Base-by-base conservation (phyloP, 2,329 filamentous ascomycete genomes). In the Ampelomyces quisqualis region DNA sequence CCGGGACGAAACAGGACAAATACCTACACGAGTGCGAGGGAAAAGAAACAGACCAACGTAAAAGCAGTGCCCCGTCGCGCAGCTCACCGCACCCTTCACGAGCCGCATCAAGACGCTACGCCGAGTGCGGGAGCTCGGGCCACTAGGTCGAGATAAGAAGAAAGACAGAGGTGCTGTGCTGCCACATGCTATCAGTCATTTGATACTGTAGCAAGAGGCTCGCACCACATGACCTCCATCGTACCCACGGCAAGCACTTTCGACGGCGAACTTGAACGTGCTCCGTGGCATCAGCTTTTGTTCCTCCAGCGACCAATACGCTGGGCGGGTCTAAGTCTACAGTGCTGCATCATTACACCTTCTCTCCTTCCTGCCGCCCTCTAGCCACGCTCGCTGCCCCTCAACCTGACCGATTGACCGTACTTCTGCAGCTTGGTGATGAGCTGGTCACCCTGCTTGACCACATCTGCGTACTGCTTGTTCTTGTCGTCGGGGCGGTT, bases 401-500 rank as follows among this genome's bases (percentile, higher is more conserved):
- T 82, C 72, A 98, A 77, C 64, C 93, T 82, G 52, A 98, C 93
- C 2, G 93, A 87, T 73, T 98, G 93, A 30, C 93, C 93, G 70
- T 98, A 98, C 78, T 98, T 98, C 75, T 98, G 93, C 57, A 98
- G 77, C 79, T 98, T 98, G 43, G 93, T 98, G 68, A 98, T 97
- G 50, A 98, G 79, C 72, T 95, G 88, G 70, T 98, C 93, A 21
- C 93, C 93, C 69, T 97, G 93, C 75, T 93, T 93, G 47, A 98
- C 90, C 24, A 97, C 90, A 60, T 98, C 93, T 60, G 90, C 87
- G 73, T 98, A 98, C 75, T 98, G 93, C 80, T 95, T 96, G 79
- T 97, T 97, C 84, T 98, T 98, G 75, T 95, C 90, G 68, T 97
- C 93, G 7, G 91, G 90, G 39, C 93, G 81, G 75, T 96, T 96